Evolutionary conservation across 257 asterid genomes (phyloP).

Genomic region (Gentiana dahurica): DNA sequence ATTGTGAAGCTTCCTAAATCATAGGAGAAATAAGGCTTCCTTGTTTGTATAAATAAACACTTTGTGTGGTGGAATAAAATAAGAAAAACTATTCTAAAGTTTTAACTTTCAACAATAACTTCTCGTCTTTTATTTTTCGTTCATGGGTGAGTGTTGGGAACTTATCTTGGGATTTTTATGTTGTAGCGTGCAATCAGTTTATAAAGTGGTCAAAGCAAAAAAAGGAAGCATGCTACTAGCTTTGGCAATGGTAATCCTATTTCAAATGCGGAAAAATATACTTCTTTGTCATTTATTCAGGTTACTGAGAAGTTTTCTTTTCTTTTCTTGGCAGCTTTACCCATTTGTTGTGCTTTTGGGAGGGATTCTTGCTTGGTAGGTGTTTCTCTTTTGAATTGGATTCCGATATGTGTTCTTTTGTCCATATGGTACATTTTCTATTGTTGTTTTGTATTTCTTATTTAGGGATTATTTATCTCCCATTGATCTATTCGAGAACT

Average conservation of each 20-base stretch:
- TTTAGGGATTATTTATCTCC: slow-evolving; percentile 89
- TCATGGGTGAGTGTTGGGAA: too few relatives aligned
- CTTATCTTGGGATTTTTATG: too few relatives aligned
- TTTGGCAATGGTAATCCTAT: slow-evolving; percentile 63
- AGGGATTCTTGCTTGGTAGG: slow-evolving; percentile 72
- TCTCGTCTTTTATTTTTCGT: too few relatives aligned
- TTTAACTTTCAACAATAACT: too few relatives aligned
- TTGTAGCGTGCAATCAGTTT: slow-evolving; percentile 49
- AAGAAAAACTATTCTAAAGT: too few relatives aligned
- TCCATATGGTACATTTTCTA: slow-evolving; percentile 1
- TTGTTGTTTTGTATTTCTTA: slow-evolving; percentile 1
- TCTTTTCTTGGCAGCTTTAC: slow-evolving; percentile 49
- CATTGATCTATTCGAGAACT: slow-evolving; percentile 45
- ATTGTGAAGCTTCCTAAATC: too few relatives aligned
- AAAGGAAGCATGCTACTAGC: slow-evolving; percentile 81
- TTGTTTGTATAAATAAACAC: too few relatives aligned
- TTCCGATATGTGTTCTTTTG: not conserved
- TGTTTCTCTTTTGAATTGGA: slow-evolving; percentile 11
- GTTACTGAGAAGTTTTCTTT: slow-evolving; percentile 6
- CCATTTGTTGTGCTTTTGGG: slow-evolving; percentile 68
- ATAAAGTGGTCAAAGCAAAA: slow-evolving; percentile 63
- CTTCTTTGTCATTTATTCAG: slow-evolving; percentile 1
- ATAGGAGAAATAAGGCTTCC: too few relatives aligned
- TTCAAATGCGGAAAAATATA: slow-evolving; percentile 1
- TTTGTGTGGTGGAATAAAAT: too few relatives aligned